Evolutionary conservation across 2,329 filamentous ascomycete genomes (phyloP).

Genomic region (Ophiocordyceps camponoti-saundersi): DNA sequence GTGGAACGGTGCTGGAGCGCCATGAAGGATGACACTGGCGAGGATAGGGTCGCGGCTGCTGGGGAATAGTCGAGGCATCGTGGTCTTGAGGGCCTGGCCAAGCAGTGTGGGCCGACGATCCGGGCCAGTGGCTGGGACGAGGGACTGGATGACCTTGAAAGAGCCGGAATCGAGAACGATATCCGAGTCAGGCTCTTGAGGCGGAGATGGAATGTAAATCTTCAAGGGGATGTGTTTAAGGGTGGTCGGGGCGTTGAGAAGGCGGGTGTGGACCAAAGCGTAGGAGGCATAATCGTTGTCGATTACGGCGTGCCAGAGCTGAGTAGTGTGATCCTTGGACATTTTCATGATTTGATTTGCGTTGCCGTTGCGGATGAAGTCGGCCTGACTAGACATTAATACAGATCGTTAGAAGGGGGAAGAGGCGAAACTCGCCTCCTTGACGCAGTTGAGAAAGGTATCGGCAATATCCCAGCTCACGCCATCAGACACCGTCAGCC

Average conservation of each 20-base stretch:
- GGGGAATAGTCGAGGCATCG: constrained; percentile 73
- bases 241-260: constrained; percentile 58
- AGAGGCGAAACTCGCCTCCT: constrained; percentile 28
- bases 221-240: constrained; percentile 76
- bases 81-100: constrained; percentile 56
- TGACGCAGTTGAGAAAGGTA: constrained; percentile 47
- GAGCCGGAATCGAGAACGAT: constrained; percentile 20
- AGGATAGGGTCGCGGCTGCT: constrained; percentile 71
- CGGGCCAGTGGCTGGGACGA: constrained; percentile 35
- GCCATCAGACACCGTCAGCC: constrained; percentile 34
- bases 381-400: constrained; percentile 32
- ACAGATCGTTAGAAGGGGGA: background rate
- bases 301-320: constrained; percentile 66
- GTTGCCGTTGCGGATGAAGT: constrained; percentile 75
- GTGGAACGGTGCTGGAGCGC: constrained; percentile 62
- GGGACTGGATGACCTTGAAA: constrained; percentile 60
- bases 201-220: constrained; percentile 61
- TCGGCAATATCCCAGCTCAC: constrained; percentile 42
- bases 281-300: constrained; percentile 61
- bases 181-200: constrained; percentile 11
- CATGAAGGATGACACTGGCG: constrained; percentile 73
- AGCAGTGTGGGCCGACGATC: constrained; percentile 33
- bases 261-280: constrained; percentile 54
- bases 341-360: constrained; percentile 82
- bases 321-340: constrained; percentile 66